Evolutionary conservation across 1,139 yeast species (phyloP), one percentile per base, ranked within the genome.

Genomic region (Yueomyces sp.): DNA sequence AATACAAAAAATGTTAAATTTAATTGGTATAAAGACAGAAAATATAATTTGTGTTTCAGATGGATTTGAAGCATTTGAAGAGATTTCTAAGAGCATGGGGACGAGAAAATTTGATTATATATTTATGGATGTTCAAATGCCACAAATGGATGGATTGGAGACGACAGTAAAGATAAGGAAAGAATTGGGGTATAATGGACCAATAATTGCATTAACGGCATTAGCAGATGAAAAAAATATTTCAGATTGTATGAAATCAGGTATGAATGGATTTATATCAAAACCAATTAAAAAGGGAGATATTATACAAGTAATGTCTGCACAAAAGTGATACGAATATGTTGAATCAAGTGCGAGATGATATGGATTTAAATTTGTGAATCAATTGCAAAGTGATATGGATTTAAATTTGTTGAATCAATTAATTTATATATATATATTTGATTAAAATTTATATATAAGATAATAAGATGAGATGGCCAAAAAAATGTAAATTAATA

Each of bases 81-180:
- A 70, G 43, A 78, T 84, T 2, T 72, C 74, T 49, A 70, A 69
- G 35, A 68, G 79, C 4, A 65, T 68, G 42, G 49, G 49, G n/a
- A 46, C 49, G 3, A 61, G 57, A 19, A 52, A 59, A 27, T 86
- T 72, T 59, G 91, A 84, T 55, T 65, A 91, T 42, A 76, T 91
- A 5, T 83, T 91, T 57, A 89, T 91, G 97, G 98, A 91, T 64
- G 86, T 91, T 42, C 96, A 87, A 62, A 91, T 91, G 98, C 98
- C 97, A 2, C 78, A 76, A 52, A 72, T 85, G 51, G 95, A 87
- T 60, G 98, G 98, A 2, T 65, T 89, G 38, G 69, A 78, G 32
- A 95, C 97, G 1, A 85, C 96, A 0, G 74, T 69, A 52, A 69
- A 73, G 60, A 83, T 91, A 37, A 70, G 96, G 41, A 66, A 72